Evolutionary conservation across 176 grass and related monocot species (phyloP).

Genomic region (Oryza glumipatula): DNA sequence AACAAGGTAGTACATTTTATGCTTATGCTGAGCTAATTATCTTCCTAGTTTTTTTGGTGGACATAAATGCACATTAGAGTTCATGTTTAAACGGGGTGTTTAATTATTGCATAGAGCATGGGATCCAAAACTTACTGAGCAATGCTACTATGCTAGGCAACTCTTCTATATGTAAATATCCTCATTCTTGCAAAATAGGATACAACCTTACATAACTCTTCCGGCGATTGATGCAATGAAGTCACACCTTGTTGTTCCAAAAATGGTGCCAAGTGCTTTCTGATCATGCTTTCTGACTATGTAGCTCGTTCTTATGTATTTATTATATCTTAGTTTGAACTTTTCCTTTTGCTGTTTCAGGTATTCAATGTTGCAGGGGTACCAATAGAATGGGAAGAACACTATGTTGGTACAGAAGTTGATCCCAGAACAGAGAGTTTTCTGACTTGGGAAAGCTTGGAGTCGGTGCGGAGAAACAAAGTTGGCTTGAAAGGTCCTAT

Average conservation of each 20-base stretch:
- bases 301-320: neutral
- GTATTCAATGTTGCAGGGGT: slow-evolving; percentile 83
- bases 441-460: slow-evolving; percentile 95
- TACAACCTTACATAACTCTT: neutral
- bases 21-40: neutral
- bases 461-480: slow-evolving; percentile 87
- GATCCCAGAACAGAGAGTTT: slow-evolving; percentile 96
- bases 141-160: neutral
- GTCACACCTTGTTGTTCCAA: slow-evolving; percentile 1
- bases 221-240: neutral
- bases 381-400: slow-evolving; percentile 95
- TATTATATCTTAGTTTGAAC: slow-evolving; percentile 1
- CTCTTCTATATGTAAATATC: neutral
- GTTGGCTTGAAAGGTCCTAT: slow-evolving; percentile 98
- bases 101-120: neutral
- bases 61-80: neutral
- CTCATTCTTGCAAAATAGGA: neutral
- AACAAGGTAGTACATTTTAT: neutral
- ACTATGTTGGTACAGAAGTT: slow-evolving; percentile 87
- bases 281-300: neutral
- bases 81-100: neutral
- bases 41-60: neutral
- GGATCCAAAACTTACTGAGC: neutral
- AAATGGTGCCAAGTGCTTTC: neutral
- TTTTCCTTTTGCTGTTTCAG: slow-evolving; percentile 50